Conservation (phyloP, 2,329 filamentous ascomycete genomes). For the Colletotrichum navitas region DNA sequence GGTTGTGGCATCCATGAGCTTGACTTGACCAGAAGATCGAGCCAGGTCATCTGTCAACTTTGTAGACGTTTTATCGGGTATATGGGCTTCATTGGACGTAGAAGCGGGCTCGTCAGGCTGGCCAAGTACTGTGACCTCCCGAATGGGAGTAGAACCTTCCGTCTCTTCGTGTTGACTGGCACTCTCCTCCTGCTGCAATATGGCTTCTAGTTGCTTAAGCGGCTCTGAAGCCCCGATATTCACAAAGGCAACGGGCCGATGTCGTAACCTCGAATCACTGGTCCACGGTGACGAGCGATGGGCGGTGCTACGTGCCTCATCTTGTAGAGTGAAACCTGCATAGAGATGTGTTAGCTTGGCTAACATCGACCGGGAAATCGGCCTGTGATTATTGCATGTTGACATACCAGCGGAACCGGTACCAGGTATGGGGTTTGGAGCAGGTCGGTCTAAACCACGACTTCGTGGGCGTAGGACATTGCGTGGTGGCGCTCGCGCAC, state of each 20-base stretch:
- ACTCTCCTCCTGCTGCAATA: conserved; percentile 39
- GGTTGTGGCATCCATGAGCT: background rate
- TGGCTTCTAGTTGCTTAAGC: conserved; percentile 55
- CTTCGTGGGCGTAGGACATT: conserved; percentile 19
- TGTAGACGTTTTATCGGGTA: background rate
- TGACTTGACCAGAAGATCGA: background rate
- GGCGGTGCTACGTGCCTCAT: conserved; percentile 45
- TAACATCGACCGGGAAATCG: background rate
- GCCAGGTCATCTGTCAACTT: background rate
- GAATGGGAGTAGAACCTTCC: background rate
- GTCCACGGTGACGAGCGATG: conserved; percentile 56
- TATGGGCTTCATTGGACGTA: background rate
- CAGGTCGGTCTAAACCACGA: conserved; percentile 5
- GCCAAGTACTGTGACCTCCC: background rate
- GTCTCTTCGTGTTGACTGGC: background rate
- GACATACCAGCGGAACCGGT: conserved; percentile 19
- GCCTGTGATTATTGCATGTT: background rate
- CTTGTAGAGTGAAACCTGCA: conserved; percentile 43
- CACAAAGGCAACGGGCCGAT: conserved; percentile 64
- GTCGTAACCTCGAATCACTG: conserved; percentile 58
- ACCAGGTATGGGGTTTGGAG: background rate
- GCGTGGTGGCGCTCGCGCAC: conserved; percentile 26
- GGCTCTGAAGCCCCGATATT: conserved; percentile 67
- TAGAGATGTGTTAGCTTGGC: background rate
- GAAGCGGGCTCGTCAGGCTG: background rate